A percentile compares a stretch with the other conserved stretches of the same genome.
These are phyloP conservation scores for Lactifluus pinguis DNA, from an alignment of 768 basidiomycete species.

Conservation along the genomic window DNA sequence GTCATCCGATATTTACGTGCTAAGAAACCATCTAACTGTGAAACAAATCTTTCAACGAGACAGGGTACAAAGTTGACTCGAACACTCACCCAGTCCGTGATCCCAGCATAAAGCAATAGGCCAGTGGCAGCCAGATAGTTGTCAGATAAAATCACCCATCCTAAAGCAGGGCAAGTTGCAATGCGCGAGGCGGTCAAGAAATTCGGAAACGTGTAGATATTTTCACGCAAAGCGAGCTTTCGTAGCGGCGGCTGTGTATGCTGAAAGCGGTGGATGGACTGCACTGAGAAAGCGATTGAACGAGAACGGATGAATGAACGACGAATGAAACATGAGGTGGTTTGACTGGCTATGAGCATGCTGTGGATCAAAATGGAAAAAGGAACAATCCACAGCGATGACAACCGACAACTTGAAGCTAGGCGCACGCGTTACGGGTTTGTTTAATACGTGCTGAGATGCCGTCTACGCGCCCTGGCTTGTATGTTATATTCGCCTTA, in stretches of 20 bases:
- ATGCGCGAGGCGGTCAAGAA: slow-evolving; percentile 83
- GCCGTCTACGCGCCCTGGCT: background rate
- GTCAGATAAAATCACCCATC: slow-evolving; percentile 77
- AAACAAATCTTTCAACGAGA: background rate
- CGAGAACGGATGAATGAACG: background rate
- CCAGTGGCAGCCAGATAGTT: slow-evolving; percentile 75
- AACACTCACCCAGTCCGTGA: slow-evolving; percentile 69
- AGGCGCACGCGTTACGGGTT: no score
- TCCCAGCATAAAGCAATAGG: slow-evolving; percentile 82
- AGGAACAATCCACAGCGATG: background rate
- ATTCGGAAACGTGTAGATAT: slow-evolving; percentile 94
- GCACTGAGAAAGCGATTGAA: background rate
- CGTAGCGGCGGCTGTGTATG: slow-evolving; percentile 2
- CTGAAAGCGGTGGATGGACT: slow-evolving; percentile 1
- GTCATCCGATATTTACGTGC: slow-evolving; percentile 82
- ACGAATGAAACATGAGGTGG: background rate
- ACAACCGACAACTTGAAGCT: no score
- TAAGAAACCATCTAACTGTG: slow-evolving; percentile 85
- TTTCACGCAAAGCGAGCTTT: slow-evolving; percentile 46
- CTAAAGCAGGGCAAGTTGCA: slow-evolving; percentile 82
- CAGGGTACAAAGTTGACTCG: background rate
- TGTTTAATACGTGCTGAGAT: no score
- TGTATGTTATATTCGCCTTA: slow-evolving; percentile 1
- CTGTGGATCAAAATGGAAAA: background rate
- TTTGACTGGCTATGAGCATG: background rate